Conservation (phyloP, 164 flowering plant species). For the Euptelea pleiosperma region DNA sequence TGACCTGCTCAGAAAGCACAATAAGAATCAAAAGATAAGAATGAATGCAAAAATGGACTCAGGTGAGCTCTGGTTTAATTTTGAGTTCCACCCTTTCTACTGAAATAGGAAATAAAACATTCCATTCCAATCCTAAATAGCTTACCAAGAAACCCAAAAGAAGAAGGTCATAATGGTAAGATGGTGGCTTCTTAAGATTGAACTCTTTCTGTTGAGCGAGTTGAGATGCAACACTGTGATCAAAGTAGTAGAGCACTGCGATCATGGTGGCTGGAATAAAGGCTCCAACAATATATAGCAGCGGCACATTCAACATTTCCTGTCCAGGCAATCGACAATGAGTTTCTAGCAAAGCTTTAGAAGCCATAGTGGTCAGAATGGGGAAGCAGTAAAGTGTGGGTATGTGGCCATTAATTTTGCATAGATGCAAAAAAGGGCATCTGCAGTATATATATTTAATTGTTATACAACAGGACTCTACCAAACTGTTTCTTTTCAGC, state of each 20-base stretch:
- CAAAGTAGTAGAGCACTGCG: slow-evolving; percentile 97
- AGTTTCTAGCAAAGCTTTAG: not conserved
- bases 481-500: not conserved
- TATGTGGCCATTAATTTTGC: not conserved
- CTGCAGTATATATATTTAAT: too few species aligned
- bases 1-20: slow-evolving; percentile 35
- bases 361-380: not conserved
- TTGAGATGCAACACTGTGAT: slow-evolving; percentile 98
- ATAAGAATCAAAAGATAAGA: slow-evolving; percentile 1
- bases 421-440: not conserved
- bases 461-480: not conserved
- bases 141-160: slow-evolving; percentile 87
- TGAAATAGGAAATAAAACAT: not conserved
- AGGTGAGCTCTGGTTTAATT: not conserved
- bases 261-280: slow-evolving; percentile 99
- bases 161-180: slow-evolving; percentile 91
- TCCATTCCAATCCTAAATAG: slow-evolving; percentile 4
- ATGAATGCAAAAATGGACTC: not conserved
- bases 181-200: slow-evolving; percentile 90
- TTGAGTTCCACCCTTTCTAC: not conserved
- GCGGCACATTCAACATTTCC: slow-evolving; percentile 94
- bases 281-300: slow-evolving; percentile 79
- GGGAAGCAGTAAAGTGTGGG: not conserved
- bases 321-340: slow-evolving; percentile 26
- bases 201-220: slow-evolving; percentile 95